Percentiles rank a stretch among this genome's conserved stretches.
Evolutionary conservation across 2,329 filamentous ascomycete species (phyloP).

Genomic region (Cercospora sp.): DNA sequence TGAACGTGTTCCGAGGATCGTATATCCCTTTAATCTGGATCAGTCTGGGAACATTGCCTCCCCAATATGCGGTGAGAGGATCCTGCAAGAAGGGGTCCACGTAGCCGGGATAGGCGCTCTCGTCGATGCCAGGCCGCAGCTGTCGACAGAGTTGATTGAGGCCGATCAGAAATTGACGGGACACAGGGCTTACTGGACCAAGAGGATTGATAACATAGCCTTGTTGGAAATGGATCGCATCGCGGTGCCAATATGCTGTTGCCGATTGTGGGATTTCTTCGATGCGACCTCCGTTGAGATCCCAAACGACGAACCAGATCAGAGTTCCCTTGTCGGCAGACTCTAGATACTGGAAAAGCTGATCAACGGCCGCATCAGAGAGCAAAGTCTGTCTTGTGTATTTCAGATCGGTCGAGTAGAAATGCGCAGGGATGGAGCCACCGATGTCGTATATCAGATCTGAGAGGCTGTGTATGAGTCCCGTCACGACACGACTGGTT

Average conservation of each 20-base stretch:
- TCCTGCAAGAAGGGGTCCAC: constrained; percentile 36
- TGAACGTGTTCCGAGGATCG: constrained; percentile 36
- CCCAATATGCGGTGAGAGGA: constrained; percentile 36
- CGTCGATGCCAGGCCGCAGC: constrained; percentile 19
- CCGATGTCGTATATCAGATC: constrained; percentile 18
- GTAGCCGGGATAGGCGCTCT: constrained; percentile 28
- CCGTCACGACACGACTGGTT: constrained; percentile 19
- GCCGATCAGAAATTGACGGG: constrained; percentile 20
- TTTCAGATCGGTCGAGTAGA: constrained; percentile 27
- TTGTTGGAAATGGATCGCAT: constrained; percentile 27
- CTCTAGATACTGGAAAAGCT: constrained; percentile 29
- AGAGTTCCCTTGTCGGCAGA: constrained; percentile 15
- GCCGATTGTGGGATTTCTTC: constrained; percentile 23
- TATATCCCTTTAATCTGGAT: constrained; percentile 37
- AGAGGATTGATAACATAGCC: constrained; percentile 22
- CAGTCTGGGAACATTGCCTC: constrained; percentile 34
- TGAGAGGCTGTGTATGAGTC: constrained; percentile 14
- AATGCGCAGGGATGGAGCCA: constrained; percentile 26
- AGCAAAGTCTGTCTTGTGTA: constrained; percentile 18
- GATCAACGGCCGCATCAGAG: constrained; percentile 23
- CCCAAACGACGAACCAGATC: constrained; percentile 28
- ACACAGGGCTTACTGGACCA: constrained; percentile 6
- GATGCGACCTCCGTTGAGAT: constrained; percentile 25
- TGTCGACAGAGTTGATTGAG: constrained; percentile 20
- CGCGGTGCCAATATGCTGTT: constrained; percentile 28